Base-by-base conservation (phyloP, 2,329 filamentous ascomycete genomes). In the Aureobasidium subglaciale region DNA sequence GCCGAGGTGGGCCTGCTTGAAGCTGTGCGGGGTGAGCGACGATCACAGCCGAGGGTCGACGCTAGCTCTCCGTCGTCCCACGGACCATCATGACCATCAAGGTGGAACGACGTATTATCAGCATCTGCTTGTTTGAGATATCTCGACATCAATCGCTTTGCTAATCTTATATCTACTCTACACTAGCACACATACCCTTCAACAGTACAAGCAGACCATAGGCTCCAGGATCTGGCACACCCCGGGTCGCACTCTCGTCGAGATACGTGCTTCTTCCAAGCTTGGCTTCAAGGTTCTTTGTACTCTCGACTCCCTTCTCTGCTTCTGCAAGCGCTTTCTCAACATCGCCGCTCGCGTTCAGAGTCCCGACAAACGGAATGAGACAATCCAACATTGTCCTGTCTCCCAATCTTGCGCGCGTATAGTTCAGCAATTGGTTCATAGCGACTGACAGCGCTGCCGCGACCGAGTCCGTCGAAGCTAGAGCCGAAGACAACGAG, bases 331-430 rank as follows among this genome's bases (percentile, higher is more conserved):
- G 43, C 35, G 67, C 67, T 38, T 56, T 42, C 18, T 57, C 32
- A 9, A 54, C 59, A 58, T 66, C 61, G 10, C 59, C 61, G 16
- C 53, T 61, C 25, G 50, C 40, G 20, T 53, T 56, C 29, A 68
- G 57, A 6, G 58, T 62, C 32, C 68, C 63, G 2, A 67, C 60
- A 49, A 68, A 70, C 5, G 68, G 68, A 22, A 69, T 68, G 57
- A 70, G 57, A 41, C 64, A 63, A 60, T 70, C 68, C 67, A 70
- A 66, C 64, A 69, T 65, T 16, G 68, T 70, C 24, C 68, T 59
- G 63, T 70, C 68, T 0, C 67, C 68, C 15, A 64, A 45, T 22
- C 67, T 57, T 8, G 68, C 68, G 16, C 63, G 60, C 15, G 68
- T 70, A 48, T 68, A 70, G 57, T 65, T 67, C 32, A 64, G 61